Base-by-base conservation (phyloP, 2,329 filamentous ascomycete species). In the Colletotrichum sp. region DNA sequence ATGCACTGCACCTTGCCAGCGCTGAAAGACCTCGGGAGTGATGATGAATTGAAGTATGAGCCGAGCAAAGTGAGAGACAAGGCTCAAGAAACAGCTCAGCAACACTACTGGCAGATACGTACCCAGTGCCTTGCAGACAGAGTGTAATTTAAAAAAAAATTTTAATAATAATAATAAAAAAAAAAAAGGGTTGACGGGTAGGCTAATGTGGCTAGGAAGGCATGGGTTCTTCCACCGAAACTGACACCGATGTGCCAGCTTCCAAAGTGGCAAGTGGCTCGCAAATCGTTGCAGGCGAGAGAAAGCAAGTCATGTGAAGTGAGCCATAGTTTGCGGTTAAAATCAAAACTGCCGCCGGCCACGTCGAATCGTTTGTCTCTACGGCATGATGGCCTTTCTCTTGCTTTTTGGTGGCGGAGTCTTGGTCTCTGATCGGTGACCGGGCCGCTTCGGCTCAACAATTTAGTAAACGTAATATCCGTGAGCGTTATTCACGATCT, bases 131-230 rank as follows among this genome's bases (percentile, higher is more conserved):
- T 75, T 75, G 64, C 73, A 77, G 63, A 36, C n/a, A 14, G 38
- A 70, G 48, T 21, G 16, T 7, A n/a, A 18, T 5, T 5, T 6
- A 26, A 26, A 26, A 26, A 8, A 28, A 2, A 28, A 8, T n/a
- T n/a, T n/a, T n/a, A n/a, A n/a, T n/a, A n/a, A n/a, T n/a, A n/a
- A 30, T 12, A n/a, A n/a, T 24, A 30, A 62, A 76, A 43, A 26
- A 32, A 48, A 26, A 58, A 69, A 48, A 61, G 59, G 56, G 64
- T 76, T 64, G 75, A 71, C 73, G 69, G 75, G 73, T 66, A 73
- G 38, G 75, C 75, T 76, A 77, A 76, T 69, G 73, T 77, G 34
- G 58, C 75, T 69, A 69, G 69, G 26, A 70, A 52, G 69, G 68
- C 34, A 61, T 75, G 64, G 67, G 34, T 36, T 69, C 56, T 71